Base-by-base conservation (phyloP, 1,284 basidiomycete genomes). In the Moniliophthora roreri region DNA sequence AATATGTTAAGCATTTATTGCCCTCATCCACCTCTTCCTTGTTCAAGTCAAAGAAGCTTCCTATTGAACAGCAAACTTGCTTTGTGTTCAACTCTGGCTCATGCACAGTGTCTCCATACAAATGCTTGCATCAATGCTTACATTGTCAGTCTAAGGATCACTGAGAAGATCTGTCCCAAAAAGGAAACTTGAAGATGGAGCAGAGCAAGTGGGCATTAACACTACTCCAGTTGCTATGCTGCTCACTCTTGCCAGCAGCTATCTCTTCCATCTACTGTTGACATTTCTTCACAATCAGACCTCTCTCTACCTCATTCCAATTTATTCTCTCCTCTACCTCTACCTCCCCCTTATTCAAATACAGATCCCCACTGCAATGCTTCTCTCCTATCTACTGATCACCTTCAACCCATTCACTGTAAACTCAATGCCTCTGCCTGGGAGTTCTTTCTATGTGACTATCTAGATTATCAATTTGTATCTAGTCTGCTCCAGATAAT, bases 281-380 rank as follows among this genome's bases (percentile, higher is more conserved):
- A 18, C 39, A 9, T 8, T 13, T 7, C 8, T 6, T 20, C 39
- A 3, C 39, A 3, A n/a, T 20, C 20, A 13, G 41, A 42, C 23
- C 42, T 36, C 32, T 37, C 42, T 52, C 34, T 18, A 23, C n/a
- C 18, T 46, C 32, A 28, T 46, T 46, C 23, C 4, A n/a, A 16
- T 2, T 23, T 35, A n/a, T 24, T n/a, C 47, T 46, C 35, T 44
- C 42, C 18, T n/a, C 51, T 9, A 23, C 21, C n/a, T 16, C 34
- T 6, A 20, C 51, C 51, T 10, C 51, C 41, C 11, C 16, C 11
- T 46, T 2, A 21, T n/a, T 44, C 42, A 2, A 52, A 52, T 11
- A 37, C 51, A 34, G 42, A 46, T 37, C 51, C 51, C n/a, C 21
- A 44, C 15, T 52, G 42, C 26, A 52, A 52, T 46, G 32, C 23